Evolutionary conservation across 805 yeast species (phyloP).

Genomic region (Starmerella bombicola): DNA sequence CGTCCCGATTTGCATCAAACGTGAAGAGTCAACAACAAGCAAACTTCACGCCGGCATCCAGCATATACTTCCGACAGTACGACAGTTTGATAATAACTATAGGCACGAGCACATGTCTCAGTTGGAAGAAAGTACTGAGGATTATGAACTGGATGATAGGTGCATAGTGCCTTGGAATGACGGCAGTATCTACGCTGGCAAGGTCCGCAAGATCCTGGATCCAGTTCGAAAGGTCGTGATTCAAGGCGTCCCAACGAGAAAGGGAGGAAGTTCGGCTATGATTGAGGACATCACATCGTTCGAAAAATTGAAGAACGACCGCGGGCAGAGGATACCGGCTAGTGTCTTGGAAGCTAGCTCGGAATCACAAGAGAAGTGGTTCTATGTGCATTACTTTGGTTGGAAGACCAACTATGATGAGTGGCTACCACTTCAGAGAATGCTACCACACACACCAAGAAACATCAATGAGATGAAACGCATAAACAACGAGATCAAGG

Average conservation of each 20-base stretch:
- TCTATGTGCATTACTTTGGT: constrained; percentile 79
- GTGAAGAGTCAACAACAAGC: too few relatives aligned
- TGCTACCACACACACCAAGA: constrained; percentile 56
- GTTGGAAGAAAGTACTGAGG: constrained; percentile 1
- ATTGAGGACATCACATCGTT: constrained; percentile 9
- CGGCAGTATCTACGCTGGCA: constrained; percentile 20
- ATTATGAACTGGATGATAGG: constrained; percentile 15
- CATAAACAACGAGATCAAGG: constrained; percentile 39
- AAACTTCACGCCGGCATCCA: too few relatives aligned
- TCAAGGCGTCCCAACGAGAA: constrained; percentile 9
- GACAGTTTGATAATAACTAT: too few relatives aligned
- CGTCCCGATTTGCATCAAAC: too few relatives aligned
- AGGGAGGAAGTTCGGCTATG: constrained; percentile 5
- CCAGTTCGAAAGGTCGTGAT: constrained; percentile 12
- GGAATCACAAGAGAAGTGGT: constrained; percentile 34
- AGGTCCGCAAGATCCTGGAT: constrained; percentile 16
- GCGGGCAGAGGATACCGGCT: constrained; percentile 5
- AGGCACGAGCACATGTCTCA: constrained; percentile 12
- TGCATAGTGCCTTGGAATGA: constrained; percentile 21
- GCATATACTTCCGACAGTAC: too few relatives aligned
- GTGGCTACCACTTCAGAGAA: constrained; percentile 67
- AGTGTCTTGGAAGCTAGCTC: constrained; percentile 6
- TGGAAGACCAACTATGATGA: constrained; percentile 97
- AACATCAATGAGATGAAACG: constrained; percentile 52
- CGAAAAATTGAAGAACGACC: constrained; percentile 22